phyloP scores from a whole-genome alignment of 1,139 yeast species.

The Hansenula sp. region DNA sequence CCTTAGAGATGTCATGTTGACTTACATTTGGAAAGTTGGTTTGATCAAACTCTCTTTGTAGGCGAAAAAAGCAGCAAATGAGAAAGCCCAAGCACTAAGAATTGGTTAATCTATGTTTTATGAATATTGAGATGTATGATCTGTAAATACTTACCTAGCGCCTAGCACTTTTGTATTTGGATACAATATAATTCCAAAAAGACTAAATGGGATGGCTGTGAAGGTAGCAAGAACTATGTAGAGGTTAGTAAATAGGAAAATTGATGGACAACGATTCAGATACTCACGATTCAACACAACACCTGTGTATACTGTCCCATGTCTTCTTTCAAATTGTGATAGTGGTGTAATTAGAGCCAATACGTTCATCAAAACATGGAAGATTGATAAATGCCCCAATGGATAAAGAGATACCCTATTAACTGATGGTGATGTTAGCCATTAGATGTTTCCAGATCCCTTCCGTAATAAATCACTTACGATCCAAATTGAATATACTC shows the following conservation, averaged over 20 bases:
- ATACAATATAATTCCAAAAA: constrained; percentile 48
- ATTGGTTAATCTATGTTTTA: background rate
- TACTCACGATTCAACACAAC: constrained; percentile 54
- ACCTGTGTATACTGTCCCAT: constrained; percentile 89
- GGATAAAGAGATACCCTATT: constrained; percentile 73
- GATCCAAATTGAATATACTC: constrained; percentile 51
- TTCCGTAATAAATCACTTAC: constrained; percentile 16
- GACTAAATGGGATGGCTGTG: constrained; percentile 64
- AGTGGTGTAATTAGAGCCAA: constrained; percentile 57
- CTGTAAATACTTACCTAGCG: constrained; percentile 28
- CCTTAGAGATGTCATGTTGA: background rate
- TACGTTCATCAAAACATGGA: constrained; percentile 66
- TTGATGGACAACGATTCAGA: background rate
- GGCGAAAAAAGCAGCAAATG: constrained; percentile 61
- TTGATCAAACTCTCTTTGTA: constrained; percentile 50
- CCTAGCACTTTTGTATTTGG: constrained; percentile 60
- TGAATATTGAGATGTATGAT: background rate
- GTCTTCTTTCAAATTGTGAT: constrained; percentile 62
- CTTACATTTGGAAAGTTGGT: constrained; percentile 37
- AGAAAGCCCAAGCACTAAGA: constrained; percentile 66
- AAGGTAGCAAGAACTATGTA: constrained; percentile 50
- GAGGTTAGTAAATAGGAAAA: background rate
- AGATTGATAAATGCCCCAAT: constrained; percentile 54
- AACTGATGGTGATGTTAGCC: constrained; percentile 24
- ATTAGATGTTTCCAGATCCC: background rate